These are phyloP conservation scores for Meyerozyma elateridarum DNA, from an alignment of 1,139 yeast species.

Conservation along the genomic window DNA sequence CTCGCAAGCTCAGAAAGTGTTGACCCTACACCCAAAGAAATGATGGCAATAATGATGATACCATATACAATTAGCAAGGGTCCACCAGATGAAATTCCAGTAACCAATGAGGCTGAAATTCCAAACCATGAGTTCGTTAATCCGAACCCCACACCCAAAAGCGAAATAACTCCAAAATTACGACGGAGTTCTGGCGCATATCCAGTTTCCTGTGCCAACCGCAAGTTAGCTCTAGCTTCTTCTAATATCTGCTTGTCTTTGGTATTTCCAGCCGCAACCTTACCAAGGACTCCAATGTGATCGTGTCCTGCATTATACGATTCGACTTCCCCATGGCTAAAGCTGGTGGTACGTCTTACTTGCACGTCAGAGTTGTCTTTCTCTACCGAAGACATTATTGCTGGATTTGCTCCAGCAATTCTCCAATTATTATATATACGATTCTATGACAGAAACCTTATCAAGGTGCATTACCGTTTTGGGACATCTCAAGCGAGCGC, in stretches of 20 bases:
- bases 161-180: conserved; percentile 4
- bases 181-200: conserved; percentile 19
- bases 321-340: no score
- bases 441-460: no score
- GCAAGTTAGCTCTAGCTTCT: conserved; percentile 31
- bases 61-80: conserved; percentile 67
- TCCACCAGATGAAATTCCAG: conserved; percentile 65
- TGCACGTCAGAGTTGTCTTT: no score
- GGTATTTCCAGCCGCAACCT: no score
- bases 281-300: no score
- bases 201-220: conserved; percentile 30
- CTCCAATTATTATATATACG: no score
- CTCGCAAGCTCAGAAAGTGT: conserved; percentile 51
- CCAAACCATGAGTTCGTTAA: conserved; percentile 71
- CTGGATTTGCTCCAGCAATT: no score
- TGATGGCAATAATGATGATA: conserved; percentile 53
- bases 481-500: no score
- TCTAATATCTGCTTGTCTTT: conserved; percentile 17
- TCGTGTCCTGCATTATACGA: no score
- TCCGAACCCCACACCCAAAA: conserved; percentile 62
- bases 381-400: no score
- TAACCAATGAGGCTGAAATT: conserved; percentile 57
- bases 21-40: conserved; percentile 48
- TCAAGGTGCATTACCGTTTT: no score
- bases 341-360: no score